phyloP scores from a whole-genome alignment of 345 rosid genomes.

The Sonneratia caseolaris region DNA sequence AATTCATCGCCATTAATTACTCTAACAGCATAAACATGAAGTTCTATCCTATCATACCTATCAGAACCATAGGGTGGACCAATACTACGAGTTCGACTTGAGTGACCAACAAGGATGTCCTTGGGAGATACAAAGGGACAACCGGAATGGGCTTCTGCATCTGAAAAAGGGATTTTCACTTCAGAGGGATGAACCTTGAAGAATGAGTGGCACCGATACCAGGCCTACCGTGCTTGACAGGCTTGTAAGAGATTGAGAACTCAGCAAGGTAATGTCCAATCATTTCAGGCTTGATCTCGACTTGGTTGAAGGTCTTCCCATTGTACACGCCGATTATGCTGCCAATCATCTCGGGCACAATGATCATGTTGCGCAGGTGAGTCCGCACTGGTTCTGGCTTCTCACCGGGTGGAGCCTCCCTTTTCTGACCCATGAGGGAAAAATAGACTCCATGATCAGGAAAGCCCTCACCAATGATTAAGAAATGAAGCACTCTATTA shows the following conservation, averaged over 20 bases:
- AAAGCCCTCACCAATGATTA: too few relatives aligned
- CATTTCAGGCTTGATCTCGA: constrained; percentile 97
- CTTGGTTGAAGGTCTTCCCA: constrained; percentile 90
- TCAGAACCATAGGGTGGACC: too few relatives aligned
- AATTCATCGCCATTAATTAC: too few relatives aligned
- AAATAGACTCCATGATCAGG: not conserved
- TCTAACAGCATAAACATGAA: too few relatives aligned
- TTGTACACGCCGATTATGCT: constrained; percentile 91
- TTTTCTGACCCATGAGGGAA: constrained; percentile 43
- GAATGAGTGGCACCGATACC: constrained; percentile 98
- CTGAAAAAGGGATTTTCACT: constrained; percentile 24
- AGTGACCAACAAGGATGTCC: too few relatives aligned
- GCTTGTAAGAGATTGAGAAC: constrained; percentile 80
- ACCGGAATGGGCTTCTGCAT: too few relatives aligned
- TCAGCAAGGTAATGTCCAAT: constrained; percentile 79
- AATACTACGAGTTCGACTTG: too few relatives aligned
- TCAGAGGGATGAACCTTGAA: constrained; percentile 93
- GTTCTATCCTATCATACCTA: too few relatives aligned
- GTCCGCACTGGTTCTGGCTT: constrained; percentile 93
- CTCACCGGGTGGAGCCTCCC: constrained; percentile 93
- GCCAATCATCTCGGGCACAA: constrained; percentile 96
- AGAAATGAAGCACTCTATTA: not conserved
- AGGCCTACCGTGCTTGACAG: constrained; percentile 95
- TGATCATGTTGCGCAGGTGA: constrained; percentile 83
- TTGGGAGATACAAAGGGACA: too few relatives aligned